Evolutionary conservation across 2,329 filamentous ascomycete species (phyloP), one percentile per base, ranked within the genome.

Genomic region (Epichloe coenophiala): DNA sequence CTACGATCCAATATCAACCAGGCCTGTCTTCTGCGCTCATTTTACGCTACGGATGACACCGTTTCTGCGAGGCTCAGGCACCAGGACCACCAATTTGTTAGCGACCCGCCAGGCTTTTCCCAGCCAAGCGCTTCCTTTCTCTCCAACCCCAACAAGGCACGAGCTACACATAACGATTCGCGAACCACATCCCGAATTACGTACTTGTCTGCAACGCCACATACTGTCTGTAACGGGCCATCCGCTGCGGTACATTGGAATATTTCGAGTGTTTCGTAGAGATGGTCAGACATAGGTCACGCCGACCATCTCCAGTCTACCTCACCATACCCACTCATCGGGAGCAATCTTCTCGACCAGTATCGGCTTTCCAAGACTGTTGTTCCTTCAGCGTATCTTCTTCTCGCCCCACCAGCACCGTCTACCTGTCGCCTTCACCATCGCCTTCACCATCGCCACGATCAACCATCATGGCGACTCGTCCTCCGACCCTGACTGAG

Each of bases 401-500:
- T 21, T 78, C 77, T 6, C 60, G 21, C 21, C 21, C 21, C 21
- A 23, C 21, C 41, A 79, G 76, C 61, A 63, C 72, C 62, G 67
- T 69, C 49, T 68, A 73, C 50, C 64, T 71, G 44, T 73, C 71
- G 40, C 68, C 69, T 41, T 63, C 66, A 42, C 63, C 64, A 48
- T 73, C 71, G 40, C 68, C 69, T 41, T 63, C 66, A 42, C 63
- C 64, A 49, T 67, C 63, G 39, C 60, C 63, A 15, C 64, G 58
- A 53, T 57, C 58, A 54, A 58, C 55, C 45, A 64, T 63, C 50
- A 65, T 65, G 59, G 59, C 61, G 17, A 57, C 62, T 47, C 58
- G 59, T 17, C 71, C 69, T 31, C 91, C 88, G 42, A 85, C 88
- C 33, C 73, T 98, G 47, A 78, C 83, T 53, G 91, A 97, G 60